These are phyloP conservation scores for Friedmanniomyces simplex DNA, from an alignment of 495 filamentous ascomycete genomes.

Conservation along the genomic window DNA sequence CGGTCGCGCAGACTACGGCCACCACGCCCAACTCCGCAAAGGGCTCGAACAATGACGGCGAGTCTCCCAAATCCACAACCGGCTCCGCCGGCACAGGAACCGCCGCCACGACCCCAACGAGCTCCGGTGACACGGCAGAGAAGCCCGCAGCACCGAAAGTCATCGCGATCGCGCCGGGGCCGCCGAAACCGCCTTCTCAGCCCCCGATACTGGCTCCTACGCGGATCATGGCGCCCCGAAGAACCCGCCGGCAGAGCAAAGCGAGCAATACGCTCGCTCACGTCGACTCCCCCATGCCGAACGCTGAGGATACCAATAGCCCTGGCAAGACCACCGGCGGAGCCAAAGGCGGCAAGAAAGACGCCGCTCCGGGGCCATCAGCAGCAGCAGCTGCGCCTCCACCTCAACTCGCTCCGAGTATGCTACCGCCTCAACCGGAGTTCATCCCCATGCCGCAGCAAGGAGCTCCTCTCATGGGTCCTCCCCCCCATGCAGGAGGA, in stretches of 20 bases:
- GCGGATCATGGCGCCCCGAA: constrained; percentile 43
- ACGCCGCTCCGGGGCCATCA: background rate
- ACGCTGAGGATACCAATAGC: constrained; percentile 35
- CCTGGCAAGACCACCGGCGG: constrained; percentile 23
- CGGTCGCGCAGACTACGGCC: constrained; percentile 54
- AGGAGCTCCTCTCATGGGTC: background rate
- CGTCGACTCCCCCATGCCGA: constrained; percentile 39
- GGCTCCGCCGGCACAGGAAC: constrained; percentile 53
- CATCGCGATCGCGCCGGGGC: constrained; percentile 86
- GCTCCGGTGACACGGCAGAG: constrained; percentile 37
- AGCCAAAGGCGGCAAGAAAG: background rate
- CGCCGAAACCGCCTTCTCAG: constrained; percentile 61
- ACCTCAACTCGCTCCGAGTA: constrained; percentile 21
- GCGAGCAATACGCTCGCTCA: constrained; percentile 45
- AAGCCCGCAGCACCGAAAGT: constrained; percentile 54
- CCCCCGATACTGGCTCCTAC: constrained; percentile 3
- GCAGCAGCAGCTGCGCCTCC: constrained; percentile 16
- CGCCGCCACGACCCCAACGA: constrained; percentile 55
- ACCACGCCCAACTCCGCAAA: constrained; percentile 57
- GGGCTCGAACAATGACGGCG: constrained; percentile 52
- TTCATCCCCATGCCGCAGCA: background rate
- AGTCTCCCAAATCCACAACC: constrained; percentile 57
- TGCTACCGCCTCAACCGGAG: background rate
- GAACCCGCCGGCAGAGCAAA: constrained; percentile 73
- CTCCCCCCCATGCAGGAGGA: background rate